These are phyloP conservation scores for Meira miltonrushii DNA, from an alignment of 1,284 basidiomycete species.

Conservation along the genomic window DNA sequence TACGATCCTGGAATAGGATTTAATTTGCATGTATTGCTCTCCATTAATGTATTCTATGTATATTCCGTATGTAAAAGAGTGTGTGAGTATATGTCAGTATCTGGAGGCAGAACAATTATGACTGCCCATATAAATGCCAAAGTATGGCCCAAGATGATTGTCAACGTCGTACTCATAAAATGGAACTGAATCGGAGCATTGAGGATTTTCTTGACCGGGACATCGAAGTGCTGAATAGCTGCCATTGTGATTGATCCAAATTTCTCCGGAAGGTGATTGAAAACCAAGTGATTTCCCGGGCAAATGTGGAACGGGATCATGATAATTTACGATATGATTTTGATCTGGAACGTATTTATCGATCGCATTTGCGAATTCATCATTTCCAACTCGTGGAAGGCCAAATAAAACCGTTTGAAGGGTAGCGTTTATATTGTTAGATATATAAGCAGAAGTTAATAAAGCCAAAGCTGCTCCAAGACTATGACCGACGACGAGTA, in stretches of 20 bases:
- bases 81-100: too few species aligned
- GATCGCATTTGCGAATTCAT: constrained; percentile 3
- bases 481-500: constrained; percentile 1
- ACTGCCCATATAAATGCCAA: neutral
- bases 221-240: neutral
- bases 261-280: neutral
- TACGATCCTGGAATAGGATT: constrained; percentile 27
- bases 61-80: too few species aligned
- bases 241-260: constrained; percentile 3
- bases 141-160: neutral
- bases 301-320: constrained; percentile 1
- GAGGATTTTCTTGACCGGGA: neutral
- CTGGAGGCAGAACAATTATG: too few species aligned
- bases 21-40: too few species aligned
- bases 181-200: neutral
- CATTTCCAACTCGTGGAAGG: neutral
- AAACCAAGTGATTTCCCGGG: neutral
- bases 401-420: neutral
- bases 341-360: neutral
- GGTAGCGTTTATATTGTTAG: neutral
- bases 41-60: too few species aligned
- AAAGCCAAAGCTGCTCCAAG: neutral
- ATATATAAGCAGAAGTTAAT: neutral
- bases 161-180: neutral
- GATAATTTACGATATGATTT: neutral